phyloP scores from a whole-genome alignment of 169 alveolate species.

The Eimeria brunetti region DNA sequence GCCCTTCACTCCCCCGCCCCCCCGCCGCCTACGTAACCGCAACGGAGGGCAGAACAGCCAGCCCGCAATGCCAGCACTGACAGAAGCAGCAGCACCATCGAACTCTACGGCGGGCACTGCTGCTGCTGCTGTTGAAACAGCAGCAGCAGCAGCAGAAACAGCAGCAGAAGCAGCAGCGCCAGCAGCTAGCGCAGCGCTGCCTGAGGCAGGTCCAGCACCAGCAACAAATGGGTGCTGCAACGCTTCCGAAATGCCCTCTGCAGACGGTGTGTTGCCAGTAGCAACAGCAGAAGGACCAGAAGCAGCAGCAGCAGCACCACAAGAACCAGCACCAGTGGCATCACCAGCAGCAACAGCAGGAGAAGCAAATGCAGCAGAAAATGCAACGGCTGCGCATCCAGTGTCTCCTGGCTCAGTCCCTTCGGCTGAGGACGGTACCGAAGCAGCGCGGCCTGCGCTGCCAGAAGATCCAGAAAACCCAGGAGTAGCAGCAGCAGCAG shows the following conservation, averaged over 20 bases:
- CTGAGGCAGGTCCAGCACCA: not conserved
- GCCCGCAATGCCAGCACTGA: not conserved
- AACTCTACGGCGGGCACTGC: not conserved
- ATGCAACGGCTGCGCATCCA: not conserved
- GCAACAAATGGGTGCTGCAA: not conserved
- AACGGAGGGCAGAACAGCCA: not conserved
- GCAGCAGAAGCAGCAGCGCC: not conserved
- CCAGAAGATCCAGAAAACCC: not conserved
- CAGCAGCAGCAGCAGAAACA: slow-evolving; percentile 13
- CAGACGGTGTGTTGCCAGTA: not conserved
- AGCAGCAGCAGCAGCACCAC: not conserved
- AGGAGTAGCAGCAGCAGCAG: not conserved
- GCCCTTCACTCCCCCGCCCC: not conserved
- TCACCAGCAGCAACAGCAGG: not conserved
- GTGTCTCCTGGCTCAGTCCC: not conserved
- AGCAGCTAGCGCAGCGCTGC: not conserved
- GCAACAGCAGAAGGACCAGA: not conserved
- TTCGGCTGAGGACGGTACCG: not conserved
- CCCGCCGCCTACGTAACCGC: not conserved
- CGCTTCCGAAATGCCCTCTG: no score
- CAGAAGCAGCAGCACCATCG: not conserved
- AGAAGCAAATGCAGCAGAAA: not conserved
- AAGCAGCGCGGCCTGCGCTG: not conserved
- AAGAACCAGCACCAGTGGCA: not conserved
- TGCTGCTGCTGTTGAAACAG: slow-evolving; percentile 10